Base-by-base conservation (phyloP, 2,329 filamentous ascomycete species). In the Penicillium sp. region DNA sequence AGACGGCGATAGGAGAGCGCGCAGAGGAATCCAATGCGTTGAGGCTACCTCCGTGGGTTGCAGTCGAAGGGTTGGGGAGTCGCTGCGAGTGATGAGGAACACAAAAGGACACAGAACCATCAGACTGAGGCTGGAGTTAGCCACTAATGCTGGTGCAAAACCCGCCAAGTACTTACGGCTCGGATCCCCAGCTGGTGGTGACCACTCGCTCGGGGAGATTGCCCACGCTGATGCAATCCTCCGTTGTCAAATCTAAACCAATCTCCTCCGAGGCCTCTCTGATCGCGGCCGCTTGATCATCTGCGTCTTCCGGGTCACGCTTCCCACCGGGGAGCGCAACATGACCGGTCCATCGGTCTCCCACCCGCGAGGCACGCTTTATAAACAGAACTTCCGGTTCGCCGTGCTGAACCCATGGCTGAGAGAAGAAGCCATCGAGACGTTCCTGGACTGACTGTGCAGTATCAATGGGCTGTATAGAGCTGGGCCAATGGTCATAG, bases 91-190 rank as follows among this genome's bases (percentile, higher is more conserved):
- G 51, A 84, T 72, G 22, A 89, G 73, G 68, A 87, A 89, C 41
- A 89, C 77, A 67, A 85, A 88, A 0, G 87, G 86, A 63, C 85
- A 89, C 7, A 89, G 76, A 4, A 89, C 85, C 84, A 89, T 87
- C 22, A 88, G 72, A 8, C 84, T 85, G 34, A 4, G 10, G 27
- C 31, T 27, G 22, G 14, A 32, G 53, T 70, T 49, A 68, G 63
- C 50, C 50, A 39, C 24, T 29, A 34, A 24, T 31, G 16, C 9
- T 27, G 21, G 21, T 24, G 21, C 34, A n/a, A n/a, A 14, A 13
- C 14, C 4, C 32, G 46, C 14, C 16, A 48, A 38, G 40, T 44
- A 49, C 59, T 46, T 56, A 85, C 81, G 84, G 83, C 45, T 82
- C 77, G 63, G 83, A 85, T 5, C 85, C 85, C 84, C 84, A 88